Evolutionary conservation across 2,329 filamentous ascomycete species (phyloP).

Genomic region (Blastomyces parvus): DNA sequence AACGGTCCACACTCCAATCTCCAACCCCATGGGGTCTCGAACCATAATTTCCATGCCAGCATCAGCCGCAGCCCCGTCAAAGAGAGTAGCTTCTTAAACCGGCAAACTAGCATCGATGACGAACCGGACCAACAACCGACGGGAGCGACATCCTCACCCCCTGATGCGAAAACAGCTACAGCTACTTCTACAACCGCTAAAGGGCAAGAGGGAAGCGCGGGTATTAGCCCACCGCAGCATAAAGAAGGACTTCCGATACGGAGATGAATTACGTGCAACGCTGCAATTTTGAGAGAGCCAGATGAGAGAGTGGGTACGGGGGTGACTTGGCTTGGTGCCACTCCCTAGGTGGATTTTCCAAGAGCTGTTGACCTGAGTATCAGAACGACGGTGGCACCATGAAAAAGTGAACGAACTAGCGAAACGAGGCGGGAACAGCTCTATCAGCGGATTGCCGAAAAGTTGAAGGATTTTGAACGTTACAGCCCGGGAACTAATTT

Average conservation of each 20-base stretch:
- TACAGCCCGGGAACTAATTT: neutral
- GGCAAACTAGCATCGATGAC: constrained; percentile 61
- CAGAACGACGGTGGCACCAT: neutral
- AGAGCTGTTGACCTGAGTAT: neutral
- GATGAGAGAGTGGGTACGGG: neutral
- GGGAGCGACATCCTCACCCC: constrained; percentile 22
- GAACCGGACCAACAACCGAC: constrained; percentile 40
- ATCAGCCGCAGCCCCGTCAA: constrained; percentile 68
- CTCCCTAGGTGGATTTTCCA: neutral
- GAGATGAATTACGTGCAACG: constrained; percentile 33
- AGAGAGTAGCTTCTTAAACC: constrained; percentile 77
- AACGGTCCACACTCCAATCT: constrained; percentile 26
- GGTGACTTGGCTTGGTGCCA: neutral
- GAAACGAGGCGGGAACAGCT: neutral
- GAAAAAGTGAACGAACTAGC: neutral
- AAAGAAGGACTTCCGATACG: constrained; percentile 55
- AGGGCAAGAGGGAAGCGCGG: constrained; percentile 29
- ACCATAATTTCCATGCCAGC: constrained; percentile 30
- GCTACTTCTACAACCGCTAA: constrained; percentile 21
- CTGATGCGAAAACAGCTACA: constrained; percentile 29
- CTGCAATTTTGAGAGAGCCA: neutral
- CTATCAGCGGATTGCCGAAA: neutral
- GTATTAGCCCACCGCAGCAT: constrained; percentile 37
- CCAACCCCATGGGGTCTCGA: constrained; percentile 3
- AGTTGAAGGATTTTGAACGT: neutral